Base-by-base conservation (phyloP, 805 yeast species). In the Metschnikowia anglica region DNA sequence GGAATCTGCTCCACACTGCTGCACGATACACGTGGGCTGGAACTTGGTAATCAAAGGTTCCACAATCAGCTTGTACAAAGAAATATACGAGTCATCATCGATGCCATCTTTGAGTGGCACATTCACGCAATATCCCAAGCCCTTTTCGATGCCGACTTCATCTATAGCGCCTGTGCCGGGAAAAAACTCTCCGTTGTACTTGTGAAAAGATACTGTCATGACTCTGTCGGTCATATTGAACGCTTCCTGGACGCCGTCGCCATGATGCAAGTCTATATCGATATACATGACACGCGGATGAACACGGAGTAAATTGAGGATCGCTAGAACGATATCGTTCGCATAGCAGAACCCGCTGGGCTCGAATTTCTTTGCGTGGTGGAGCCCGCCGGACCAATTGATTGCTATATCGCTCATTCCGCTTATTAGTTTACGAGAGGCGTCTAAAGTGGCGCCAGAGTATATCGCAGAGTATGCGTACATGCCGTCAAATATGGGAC, bases 231-330 rank as follows among this genome's bases (percentile, higher is more conserved):
- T 87, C 13, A 93, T 79, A 67, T 91, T 87, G 59, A 91, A 91
- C 1, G 97, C 97, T 64, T 91, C 98, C 63, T 91, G 96, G 15
- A 91, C 98, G 51, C 98, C 98, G 65, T 91, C 98, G 34, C 98
- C 98, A 60, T 91, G 98, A 63, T 91, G 98, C 11, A 91, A 78
- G 63, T 91, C 98, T 43, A 89, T 90, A 64, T 91, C 98, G 41
- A 91, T 86, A 62, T 91, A 91, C 60, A 91, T 72, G 6, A 91
- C 97, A 51, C 98, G 77, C 31, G 96, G 93, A 65, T 90, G 96
- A 51, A 87, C 88, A 40, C 97, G 71, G 47, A 91, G 70, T 31
- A 91, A 72, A 61, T 91, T 88, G 48, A 91, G 71, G 32, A 90
- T 88, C 36, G 95, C 88, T 35, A 91, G 70, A 1, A 89, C 98